A percentile compares a stretch with the other conserved stretches of the same genome.
Evolutionary conservation across 768 basidiomycete genomes (phyloP).

Genomic region (Rickenella mellea): DNA sequence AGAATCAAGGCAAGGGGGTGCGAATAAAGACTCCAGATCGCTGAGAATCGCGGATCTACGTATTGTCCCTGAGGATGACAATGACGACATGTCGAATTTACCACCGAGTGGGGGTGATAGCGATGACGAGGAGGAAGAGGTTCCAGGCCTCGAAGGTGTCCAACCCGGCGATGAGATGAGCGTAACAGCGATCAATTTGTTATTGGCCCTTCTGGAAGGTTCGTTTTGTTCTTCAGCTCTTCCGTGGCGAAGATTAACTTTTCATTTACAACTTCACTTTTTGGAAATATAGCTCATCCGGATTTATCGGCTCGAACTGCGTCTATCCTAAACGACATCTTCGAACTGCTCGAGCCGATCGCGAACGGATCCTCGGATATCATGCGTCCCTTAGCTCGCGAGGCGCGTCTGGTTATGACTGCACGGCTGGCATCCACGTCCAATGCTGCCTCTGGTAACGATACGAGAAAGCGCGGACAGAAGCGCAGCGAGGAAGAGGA

Average conservation of each 20-base stretch:
- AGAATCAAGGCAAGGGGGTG: constrained; percentile 15
- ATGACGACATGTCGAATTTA: no score
- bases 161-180: constrained; percentile 50
- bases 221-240: constrained; percentile 3
- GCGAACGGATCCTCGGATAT: constrained; percentile 36
- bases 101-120: constrained; percentile 47
- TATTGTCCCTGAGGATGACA: constrained; percentile 26
- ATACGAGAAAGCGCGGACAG: constrained; percentile 8
- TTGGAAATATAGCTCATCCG: constrained; percentile 32
- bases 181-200: constrained; percentile 67
- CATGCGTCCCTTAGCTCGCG: constrained; percentile 53
- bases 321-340: constrained; percentile 65
- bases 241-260: background rate
- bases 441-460: constrained; percentile 14
- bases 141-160: constrained; percentile 21
- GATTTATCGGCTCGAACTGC: constrained; percentile 49
- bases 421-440: constrained; percentile 64
- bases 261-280: background rate
- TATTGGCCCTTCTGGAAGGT: constrained; percentile 88
- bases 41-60: constrained; percentile 18
- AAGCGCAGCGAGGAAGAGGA: constrained; percentile 24
- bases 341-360: constrained; percentile 50
- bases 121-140: constrained; percentile 41
- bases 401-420: constrained; percentile 78
- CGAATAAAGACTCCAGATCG: constrained; percentile 17